phyloP scores from a whole-genome alignment of 2,329 filamentous ascomycete genomes.

The Tolypocladium tropicale region DNA sequence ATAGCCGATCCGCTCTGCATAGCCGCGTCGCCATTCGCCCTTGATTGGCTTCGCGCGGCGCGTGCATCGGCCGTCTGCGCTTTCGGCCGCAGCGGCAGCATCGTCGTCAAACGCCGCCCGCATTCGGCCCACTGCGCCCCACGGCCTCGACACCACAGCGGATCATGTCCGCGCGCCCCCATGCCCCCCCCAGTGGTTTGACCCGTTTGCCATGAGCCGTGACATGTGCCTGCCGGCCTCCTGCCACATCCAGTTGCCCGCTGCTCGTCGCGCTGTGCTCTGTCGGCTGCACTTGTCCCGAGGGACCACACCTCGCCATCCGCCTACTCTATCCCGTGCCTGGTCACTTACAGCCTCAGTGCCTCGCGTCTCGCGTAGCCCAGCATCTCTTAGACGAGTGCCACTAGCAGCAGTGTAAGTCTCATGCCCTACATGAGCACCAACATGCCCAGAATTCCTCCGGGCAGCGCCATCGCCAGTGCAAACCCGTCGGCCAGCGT shows the following conservation, averaged over 20 bases:
- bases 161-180: no score
- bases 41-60: no score
- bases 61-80: no score
- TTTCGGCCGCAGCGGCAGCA: neutral
- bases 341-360: neutral
- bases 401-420: constrained; percentile 9
- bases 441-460: constrained; percentile 12
- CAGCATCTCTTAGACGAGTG: constrained; percentile 4
- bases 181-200: neutral
- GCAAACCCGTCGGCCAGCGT: constrained; percentile 14
- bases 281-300: neutral
- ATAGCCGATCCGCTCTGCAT: neutral
- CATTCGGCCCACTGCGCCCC: neutral
- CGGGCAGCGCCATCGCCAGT: constrained; percentile 16
- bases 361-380: neutral
- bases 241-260: neutral
- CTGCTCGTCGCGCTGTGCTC: neutral
- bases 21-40: neutral
- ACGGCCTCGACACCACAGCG: neutral
- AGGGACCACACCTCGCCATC: neutral
- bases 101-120: neutral
- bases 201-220: neutral
- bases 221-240: neutral
- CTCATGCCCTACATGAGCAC: constrained; percentile 16
- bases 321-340: no score